Evolutionary conservation across 495 filamentous ascomycete genomes (phyloP).

Genomic region (Aspergillus sclerotiicarbonarius): DNA sequence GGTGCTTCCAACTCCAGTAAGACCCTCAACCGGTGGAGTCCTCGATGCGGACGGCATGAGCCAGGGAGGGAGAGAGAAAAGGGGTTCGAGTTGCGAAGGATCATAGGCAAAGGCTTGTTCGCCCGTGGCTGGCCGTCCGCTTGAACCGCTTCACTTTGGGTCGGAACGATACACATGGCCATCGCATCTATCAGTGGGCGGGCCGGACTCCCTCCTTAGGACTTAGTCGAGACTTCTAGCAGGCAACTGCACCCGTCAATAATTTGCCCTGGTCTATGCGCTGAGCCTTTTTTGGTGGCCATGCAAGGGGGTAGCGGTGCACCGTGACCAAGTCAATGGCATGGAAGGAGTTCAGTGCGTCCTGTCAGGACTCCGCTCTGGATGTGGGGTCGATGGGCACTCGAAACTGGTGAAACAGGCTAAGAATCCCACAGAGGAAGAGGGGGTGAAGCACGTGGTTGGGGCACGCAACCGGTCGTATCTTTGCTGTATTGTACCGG

Average conservation of each 20-base stretch:
- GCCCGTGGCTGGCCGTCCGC: neutral
- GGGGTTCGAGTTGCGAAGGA: neutral
- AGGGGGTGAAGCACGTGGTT: slow-evolving; percentile 3
- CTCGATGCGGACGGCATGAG: neutral
- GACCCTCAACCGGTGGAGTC: neutral
- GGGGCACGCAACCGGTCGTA: neutral
- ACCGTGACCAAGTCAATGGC: neutral
- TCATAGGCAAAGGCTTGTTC: neutral
- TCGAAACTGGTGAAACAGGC: slow-evolving; percentile 3
- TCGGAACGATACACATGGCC: neutral
- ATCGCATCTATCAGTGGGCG: neutral
- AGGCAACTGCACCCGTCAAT: neutral
- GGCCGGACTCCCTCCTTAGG: neutral
- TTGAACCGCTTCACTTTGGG: neutral
- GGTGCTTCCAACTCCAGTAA: neutral
- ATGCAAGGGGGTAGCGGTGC: neutral
- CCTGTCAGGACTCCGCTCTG: slow-evolving; percentile 3
- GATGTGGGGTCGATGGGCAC: slow-evolving; percentile 3
- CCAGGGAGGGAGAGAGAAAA: neutral
- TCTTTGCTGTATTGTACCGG: neutral
- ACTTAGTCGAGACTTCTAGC: neutral
- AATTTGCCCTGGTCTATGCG: neutral
- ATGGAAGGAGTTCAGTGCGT: slow-evolving; percentile 3
- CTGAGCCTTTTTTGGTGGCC: neutral
- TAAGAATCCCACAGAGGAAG: slow-evolving; percentile 1